Base-by-base conservation (phyloP, 176 grass and related monocot genomes). In the Cenchrus americanus region DNA sequence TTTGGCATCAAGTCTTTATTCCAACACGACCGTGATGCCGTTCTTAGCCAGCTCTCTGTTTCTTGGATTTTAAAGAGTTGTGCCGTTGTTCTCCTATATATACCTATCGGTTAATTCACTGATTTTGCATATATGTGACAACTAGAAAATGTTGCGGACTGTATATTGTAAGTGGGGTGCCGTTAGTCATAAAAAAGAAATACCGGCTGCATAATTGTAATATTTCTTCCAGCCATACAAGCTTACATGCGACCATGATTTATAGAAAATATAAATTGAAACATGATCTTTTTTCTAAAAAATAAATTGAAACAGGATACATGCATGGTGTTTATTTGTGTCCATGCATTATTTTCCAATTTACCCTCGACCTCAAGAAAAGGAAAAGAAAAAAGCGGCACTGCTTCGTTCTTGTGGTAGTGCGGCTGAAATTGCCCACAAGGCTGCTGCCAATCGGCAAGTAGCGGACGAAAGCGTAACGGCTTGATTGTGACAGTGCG, bases 1-100 rank as follows among this genome's bases (percentile, higher is more conserved):
- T 88, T 40, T 57, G 66, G 58, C 8, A 19, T 26, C 49, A 41
- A 26, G 75, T 88, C 81, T 34, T 55, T 67, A 13, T 49, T 88
- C 86, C 66, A 63, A 19, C 19, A 44, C 10, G 53, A 54, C 50
- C 2, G 85, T 3, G 46, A 47, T 11, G 73, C 65, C 48, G 6
- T 17, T 88, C 64, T 78, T 80, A 37, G 14, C 26, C 43, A 41
- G 17, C 7, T 82, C 66, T 47, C 55, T 49, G 44, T 68, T 68
- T 60, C 78, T 82, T 69, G 63, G 52, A 34, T 41, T 75, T 7
- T 40, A 0, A 75, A 17, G 13, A 55, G 15, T 26, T 21, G 2
- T 52, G 8, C 22, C n/a, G 12, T 46, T 58, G 50, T 73, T 62
- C 9, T n/a, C n/a, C n/a, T n/a, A n/a, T n/a, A n/a, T n/a, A n/a